A percentile compares a stretch with the other conserved stretches of the same genome.
Conservation (phyloP, 441 rosid genomes). For the Isatis lusitanica region DNA sequence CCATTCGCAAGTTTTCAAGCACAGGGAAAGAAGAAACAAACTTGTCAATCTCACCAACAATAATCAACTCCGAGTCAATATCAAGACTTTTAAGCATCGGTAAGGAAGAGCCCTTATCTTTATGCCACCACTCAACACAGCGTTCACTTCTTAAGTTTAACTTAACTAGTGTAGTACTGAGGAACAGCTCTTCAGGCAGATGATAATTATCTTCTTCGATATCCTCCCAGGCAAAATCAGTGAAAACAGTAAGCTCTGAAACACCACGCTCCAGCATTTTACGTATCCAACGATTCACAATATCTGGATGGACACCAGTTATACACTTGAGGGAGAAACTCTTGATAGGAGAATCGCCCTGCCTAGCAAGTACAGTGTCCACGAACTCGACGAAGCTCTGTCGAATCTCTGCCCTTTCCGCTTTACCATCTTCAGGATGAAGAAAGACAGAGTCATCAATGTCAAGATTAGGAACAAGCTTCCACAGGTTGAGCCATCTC, state of each 20-base stretch:
- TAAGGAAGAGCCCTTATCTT: not conserved
- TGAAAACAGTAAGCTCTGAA: not conserved
- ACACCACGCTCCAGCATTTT: not conserved
- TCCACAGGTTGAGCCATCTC: not conserved
- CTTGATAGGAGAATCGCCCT: not conserved
- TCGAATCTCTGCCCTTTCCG: not conserved
- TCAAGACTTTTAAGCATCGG: conserved; percentile 23
- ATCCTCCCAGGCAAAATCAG: not conserved
- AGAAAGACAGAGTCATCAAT: not conserved
- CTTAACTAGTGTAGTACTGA: conserved; percentile 1
- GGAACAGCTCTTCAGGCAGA: conserved; percentile 9
- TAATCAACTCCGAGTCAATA: not conserved
- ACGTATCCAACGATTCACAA: conserved; percentile 5
- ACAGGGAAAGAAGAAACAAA: conserved; percentile 15
- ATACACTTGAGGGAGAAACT: not conserved
- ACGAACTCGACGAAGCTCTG: not conserved
- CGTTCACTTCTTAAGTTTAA: not conserved
- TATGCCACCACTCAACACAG: not conserved
- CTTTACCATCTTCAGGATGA: not conserved
- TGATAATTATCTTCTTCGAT: not conserved
- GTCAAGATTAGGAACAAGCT: not conserved
- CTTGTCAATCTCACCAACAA: not conserved
- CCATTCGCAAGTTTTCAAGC: conserved; percentile 1
- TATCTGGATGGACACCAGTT: not conserved
- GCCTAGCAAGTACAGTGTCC: not conserved